Evolutionary conservation across 192 early-diverging fungal species (phyloP).

Genomic region (Backusella australiensis): DNA sequence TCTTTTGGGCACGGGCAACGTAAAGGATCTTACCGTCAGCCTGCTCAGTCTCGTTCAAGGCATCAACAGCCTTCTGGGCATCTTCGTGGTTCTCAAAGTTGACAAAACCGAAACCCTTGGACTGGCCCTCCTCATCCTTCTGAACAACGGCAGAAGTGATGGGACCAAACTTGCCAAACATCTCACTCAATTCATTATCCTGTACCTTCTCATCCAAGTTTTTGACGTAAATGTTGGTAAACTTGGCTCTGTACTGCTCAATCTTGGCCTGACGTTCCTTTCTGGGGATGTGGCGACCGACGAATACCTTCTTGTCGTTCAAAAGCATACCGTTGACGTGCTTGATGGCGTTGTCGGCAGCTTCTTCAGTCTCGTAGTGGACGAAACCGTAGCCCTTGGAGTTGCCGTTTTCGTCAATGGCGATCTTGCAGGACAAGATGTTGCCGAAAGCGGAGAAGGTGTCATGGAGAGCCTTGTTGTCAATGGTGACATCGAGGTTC

Average conservation of each 20-base stretch:
- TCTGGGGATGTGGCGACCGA: constrained; percentile 88
- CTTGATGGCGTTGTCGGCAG: constrained; percentile 94
- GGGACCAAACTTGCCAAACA: constrained; percentile 79
- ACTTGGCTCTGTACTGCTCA: constrained; percentile 86
- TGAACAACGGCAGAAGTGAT: constrained; percentile 83
- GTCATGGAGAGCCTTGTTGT: constrained; percentile 99
- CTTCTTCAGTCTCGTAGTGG: constrained; percentile 94
- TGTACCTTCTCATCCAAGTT: constrained; percentile 82
- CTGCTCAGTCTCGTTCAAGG: constrained; percentile 91
- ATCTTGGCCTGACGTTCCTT: constrained; percentile 91
- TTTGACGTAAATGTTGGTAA: constrained; percentile 99
- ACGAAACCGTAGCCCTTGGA: constrained; percentile 98
- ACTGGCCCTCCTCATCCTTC: constrained; percentile 78
- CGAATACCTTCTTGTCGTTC: constrained; percentile 97
- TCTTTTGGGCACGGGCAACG: constrained; percentile 98
- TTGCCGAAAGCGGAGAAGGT: constrained; percentile 97
- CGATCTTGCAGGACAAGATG: constrained; percentile 98
- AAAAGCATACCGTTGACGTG: constrained; percentile 99
- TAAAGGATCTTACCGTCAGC: constrained; percentile 86
- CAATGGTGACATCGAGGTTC: constrained; percentile 95
- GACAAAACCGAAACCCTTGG: constrained; percentile 96
- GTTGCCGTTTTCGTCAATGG: constrained; percentile 68
- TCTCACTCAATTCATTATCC: constrained; percentile 71
- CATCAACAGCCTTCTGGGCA: constrained; percentile 85
- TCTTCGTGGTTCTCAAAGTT: constrained; percentile 93